phyloP scores from a whole-genome alignment of 2,329 filamentous ascomycete species.

The Ophioceras dolichostomum region DNA sequence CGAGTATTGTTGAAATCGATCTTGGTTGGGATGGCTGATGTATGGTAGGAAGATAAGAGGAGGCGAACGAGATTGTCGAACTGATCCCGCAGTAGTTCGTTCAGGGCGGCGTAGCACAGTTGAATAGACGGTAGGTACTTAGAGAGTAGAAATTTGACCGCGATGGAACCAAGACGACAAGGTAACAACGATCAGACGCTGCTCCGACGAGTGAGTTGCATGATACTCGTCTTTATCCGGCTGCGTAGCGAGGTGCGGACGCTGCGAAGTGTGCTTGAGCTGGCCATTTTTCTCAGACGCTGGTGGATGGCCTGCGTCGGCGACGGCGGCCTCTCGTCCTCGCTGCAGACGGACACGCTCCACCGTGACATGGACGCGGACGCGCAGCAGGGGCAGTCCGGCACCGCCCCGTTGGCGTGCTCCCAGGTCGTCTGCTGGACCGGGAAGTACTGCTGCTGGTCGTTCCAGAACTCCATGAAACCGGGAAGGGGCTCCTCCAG shows the following conservation, averaged over 20 bases:
- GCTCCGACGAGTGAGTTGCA: neutral
- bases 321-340: slow-evolving; percentile 1
- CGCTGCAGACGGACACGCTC: slow-evolving; percentile 2
- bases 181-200: neutral
- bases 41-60: neutral
- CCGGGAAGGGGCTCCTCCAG: too few relatives aligned
- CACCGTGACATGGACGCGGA: neutral
- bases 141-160: too few relatives aligned
- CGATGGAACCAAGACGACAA: neutral
- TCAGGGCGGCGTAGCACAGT: too few relatives aligned
- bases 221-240: neutral
- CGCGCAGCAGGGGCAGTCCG: neutral
- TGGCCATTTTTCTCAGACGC: slow-evolving; percentile 1
- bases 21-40: too few relatives aligned
- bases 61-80: neutral
- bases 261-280: neutral
- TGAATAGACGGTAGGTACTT: too few relatives aligned
- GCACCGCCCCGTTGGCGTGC: neutral
- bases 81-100: neutral
- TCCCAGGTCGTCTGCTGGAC: neutral
- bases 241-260: neutral
- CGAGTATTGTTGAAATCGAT: too few relatives aligned
- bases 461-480: neutral
- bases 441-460: neutral
- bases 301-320: slow-evolving; percentile 1